A percentile compares a stretch with the other conserved stretches of the same genome.
Evolutionary conservation across 805 yeast species (phyloP).

Genomic region (Geotrichum ghanense): DNA sequence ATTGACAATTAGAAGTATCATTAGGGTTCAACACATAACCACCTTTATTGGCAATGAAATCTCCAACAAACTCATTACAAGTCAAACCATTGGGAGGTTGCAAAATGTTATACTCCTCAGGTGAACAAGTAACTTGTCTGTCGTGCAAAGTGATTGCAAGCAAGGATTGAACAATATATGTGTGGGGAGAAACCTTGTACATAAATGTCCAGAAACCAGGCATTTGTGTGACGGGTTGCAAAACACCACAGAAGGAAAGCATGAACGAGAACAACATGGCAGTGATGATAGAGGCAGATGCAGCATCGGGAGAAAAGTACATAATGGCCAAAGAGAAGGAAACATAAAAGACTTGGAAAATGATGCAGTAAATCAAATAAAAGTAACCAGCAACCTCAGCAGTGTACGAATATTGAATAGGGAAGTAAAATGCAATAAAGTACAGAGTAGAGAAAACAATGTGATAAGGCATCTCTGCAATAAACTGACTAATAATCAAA

Average conservation of each 20-base stretch:
- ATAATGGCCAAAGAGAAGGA: slow-evolving; percentile 45
- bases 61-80: slow-evolving; percentile 44
- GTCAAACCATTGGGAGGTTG: slow-evolving; percentile 51
- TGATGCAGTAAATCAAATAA: slow-evolving; percentile 38
- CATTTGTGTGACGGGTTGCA: slow-evolving; percentile 44
- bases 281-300: slow-evolving; percentile 53
- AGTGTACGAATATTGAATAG: slow-evolving; percentile 31
- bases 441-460: slow-evolving; percentile 38
- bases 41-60: slow-evolving; percentile 30
- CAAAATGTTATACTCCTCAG: slow-evolving; percentile 38
- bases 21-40: slow-evolving; percentile 52
- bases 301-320: slow-evolving; percentile 53
- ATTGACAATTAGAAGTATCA: slow-evolving; percentile 32
- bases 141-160: slow-evolving; percentile 39
- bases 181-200: slow-evolving; percentile 62
- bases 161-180: slow-evolving; percentile 55
- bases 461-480: slow-evolving; percentile 53
- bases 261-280: slow-evolving; percentile 46
- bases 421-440: slow-evolving; percentile 43
- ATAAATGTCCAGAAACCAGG: slow-evolving; percentile 82
- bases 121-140: slow-evolving; percentile 38
- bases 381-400: slow-evolving; percentile 39
- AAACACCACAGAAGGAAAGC: slow-evolving; percentile 59
- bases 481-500: slow-evolving; percentile 40
- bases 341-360: slow-evolving; percentile 40